These are phyloP conservation scores for Wickerhamiella sorbophila DNA, from an alignment of 805 yeast genomes.

Conservation along the genomic window DNA sequence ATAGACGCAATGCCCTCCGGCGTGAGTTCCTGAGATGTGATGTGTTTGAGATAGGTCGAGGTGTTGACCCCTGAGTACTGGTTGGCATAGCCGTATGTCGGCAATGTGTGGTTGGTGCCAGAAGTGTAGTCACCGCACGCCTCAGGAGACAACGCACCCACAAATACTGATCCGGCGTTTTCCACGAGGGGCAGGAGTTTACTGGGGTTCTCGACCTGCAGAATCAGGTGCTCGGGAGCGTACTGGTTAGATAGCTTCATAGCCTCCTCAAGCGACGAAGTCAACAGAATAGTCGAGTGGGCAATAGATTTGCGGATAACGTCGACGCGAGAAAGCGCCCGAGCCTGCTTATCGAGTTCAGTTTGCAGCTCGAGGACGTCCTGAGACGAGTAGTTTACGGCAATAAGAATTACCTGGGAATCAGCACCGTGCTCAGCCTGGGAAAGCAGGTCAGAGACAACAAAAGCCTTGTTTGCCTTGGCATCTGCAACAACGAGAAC, in stretches of 20 bases:
- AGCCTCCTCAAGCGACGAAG: constrained; percentile 62
- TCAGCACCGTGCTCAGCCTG: constrained; percentile 99
- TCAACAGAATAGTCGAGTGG: constrained; percentile 72
- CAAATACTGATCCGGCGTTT: constrained; percentile 93
- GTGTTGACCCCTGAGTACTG: constrained; percentile 97
- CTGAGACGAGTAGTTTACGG: constrained; percentile 49
- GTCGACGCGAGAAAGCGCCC: constrained; percentile 75
- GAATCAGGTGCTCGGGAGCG: constrained; percentile 95
- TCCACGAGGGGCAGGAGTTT: constrained; percentile 57
- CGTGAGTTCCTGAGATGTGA: constrained; percentile 84
- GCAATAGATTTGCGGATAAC: constrained; percentile 85
- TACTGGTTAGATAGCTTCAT: constrained; percentile 75
- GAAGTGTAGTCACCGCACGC: constrained; percentile 96
- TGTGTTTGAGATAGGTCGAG: constrained; percentile 85
- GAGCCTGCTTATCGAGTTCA: constrained; percentile 76
- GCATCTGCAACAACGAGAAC: constrained; percentile 87
- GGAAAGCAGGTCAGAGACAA: constrained; percentile 88
- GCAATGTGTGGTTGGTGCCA: constrained; percentile 97
- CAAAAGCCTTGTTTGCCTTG: constrained; percentile 83
- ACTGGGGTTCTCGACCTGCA: constrained; percentile 73
- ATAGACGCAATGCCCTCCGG: constrained; percentile 73
- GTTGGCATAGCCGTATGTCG: constrained; percentile 96
- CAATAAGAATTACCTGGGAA: constrained; percentile 87
- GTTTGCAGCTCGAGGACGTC: constrained; percentile 59
- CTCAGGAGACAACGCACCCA: constrained; percentile 93